phyloP scores from a whole-genome alignment of 1,284 basidiomycete species.

The Microbotryomycetes sp. region DNA sequence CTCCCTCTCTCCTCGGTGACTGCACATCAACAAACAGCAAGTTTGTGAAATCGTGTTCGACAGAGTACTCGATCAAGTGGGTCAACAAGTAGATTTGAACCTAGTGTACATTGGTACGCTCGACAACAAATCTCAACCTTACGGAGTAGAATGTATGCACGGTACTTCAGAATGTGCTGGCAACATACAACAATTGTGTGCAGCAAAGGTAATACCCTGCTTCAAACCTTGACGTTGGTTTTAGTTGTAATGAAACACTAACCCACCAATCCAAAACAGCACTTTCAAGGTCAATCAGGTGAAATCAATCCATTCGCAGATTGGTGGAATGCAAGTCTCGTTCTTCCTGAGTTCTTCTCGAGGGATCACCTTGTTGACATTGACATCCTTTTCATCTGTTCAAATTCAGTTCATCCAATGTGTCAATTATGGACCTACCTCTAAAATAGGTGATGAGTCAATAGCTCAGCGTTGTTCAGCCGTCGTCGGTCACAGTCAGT shows the following conservation, averaged over 20 bases:
- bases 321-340: conserved; percentile 24
- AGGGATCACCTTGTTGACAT: neutral
- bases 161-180: conserved; percentile 34
- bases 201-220: conserved; percentile 3
- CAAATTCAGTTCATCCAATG: conserved; percentile 26
- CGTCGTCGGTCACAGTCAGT: conserved; percentile 30
- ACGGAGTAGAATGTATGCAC: conserved; percentile 35
- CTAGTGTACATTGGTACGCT: conserved; percentile 26
- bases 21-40: neutral
- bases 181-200: conserved; percentile 38
- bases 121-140: conserved; percentile 10
- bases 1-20: neutral
- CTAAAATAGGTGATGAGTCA: conserved; percentile 26
- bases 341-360: neutral
- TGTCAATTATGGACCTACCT: conserved; percentile 30
- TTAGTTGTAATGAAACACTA: neutral
- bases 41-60: conserved; percentile 6
- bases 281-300: neutral
- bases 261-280: neutral
- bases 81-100: conserved; percentile 19
- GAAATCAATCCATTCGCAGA: conserved; percentile 12
- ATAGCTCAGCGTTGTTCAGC: conserved; percentile 31
- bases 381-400: neutral
- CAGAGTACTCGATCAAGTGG: conserved; percentile 10
- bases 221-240: no score